phyloP scores from a whole-genome alignment of 495 filamentous ascomycete species.

The Achaetomiella virescens region DNA sequence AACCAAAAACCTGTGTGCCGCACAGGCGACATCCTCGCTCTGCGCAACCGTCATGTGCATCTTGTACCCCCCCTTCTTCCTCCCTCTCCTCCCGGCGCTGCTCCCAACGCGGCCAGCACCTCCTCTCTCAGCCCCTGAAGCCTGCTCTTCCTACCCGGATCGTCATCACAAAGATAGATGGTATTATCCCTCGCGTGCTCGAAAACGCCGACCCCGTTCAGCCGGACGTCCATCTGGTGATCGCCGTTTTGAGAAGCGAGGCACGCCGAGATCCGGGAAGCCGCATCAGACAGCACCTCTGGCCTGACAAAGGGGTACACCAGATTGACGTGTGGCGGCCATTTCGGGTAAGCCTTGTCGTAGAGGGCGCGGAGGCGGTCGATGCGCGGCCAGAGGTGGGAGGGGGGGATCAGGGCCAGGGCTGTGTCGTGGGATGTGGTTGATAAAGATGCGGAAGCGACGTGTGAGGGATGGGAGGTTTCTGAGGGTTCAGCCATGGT shows the following conservation, averaged over 20 bases:
- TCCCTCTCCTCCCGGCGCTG: neutral
- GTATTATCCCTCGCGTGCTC: conserved; percentile 36
- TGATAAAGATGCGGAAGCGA: too few relatives aligned
- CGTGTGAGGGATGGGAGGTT: conserved; percentile 36
- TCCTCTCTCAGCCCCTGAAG: conserved; percentile 17
- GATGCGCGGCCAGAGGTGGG: conserved; percentile 32
- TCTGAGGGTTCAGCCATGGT: conserved; percentile 18
- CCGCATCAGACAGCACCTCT: conserved; percentile 15
- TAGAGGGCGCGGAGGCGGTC: conserved; percentile 47
- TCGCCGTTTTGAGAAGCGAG: neutral
- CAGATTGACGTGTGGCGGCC: conserved; percentile 57
- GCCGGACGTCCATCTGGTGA: conserved; percentile 22
- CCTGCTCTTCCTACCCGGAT: neutral
- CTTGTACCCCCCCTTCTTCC: conserved; percentile 11
- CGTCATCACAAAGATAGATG: conserved; percentile 35
- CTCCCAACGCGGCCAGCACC: conserved; percentile 23
- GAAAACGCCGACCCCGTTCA: conserved; percentile 39
- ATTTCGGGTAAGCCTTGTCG: conserved; percentile 50
- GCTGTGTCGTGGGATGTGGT: conserved; percentile 46
- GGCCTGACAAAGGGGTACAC: conserved; percentile 52
- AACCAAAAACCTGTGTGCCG: conserved; percentile 36
- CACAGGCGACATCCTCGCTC: conserved; percentile 31
- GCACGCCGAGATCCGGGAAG: neutral
- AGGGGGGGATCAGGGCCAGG: conserved; percentile 45
- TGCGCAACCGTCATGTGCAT: conserved; percentile 53